Evolutionary conservation across 352 stramenopile genomes (phyloP).

Genomic region (Phytopythium cucurbitacearum): DNA sequence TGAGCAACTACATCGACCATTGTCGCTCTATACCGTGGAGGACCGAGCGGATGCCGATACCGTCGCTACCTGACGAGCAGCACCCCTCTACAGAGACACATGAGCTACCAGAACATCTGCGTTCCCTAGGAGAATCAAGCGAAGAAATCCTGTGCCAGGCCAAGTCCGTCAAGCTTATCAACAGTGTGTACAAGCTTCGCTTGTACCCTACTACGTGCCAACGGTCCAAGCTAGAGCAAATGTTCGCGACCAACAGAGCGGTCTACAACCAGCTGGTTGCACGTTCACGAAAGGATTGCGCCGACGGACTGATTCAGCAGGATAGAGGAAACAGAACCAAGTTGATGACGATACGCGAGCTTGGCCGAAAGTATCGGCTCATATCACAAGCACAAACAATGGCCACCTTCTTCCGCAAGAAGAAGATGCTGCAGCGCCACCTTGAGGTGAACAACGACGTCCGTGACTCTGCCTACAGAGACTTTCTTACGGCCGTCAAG

Average conservation of each 20-base stretch:
- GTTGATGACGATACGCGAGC: background rate
- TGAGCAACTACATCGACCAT: background rate
- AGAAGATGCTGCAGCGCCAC: background rate
- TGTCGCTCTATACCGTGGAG: background rate
- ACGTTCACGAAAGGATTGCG: background rate
- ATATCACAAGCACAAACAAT: constrained; percentile 1
- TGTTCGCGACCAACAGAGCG: constrained; percentile 3
- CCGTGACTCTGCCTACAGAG: background rate
- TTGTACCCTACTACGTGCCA: background rate
- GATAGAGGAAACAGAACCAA: background rate
- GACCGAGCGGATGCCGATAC: background rate
- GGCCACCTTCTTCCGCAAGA: background rate
- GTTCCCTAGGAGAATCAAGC: background rate
- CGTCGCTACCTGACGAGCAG: too few species aligned
- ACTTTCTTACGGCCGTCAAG: background rate
- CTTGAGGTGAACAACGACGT: background rate
- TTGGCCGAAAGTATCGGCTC: background rate
- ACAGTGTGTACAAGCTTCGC: background rate
- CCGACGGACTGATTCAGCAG: background rate
- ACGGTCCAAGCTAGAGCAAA: background rate
- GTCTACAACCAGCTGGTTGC: constrained; percentile 4
- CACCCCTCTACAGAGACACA: too few species aligned
- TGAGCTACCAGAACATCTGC: background rate
- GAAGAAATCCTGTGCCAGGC: too few species aligned
- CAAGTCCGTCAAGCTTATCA: background rate